Evolutionary conservation across 2,329 filamentous ascomycete species (phyloP).

Genomic region (Cyphellophora europaea): DNA sequence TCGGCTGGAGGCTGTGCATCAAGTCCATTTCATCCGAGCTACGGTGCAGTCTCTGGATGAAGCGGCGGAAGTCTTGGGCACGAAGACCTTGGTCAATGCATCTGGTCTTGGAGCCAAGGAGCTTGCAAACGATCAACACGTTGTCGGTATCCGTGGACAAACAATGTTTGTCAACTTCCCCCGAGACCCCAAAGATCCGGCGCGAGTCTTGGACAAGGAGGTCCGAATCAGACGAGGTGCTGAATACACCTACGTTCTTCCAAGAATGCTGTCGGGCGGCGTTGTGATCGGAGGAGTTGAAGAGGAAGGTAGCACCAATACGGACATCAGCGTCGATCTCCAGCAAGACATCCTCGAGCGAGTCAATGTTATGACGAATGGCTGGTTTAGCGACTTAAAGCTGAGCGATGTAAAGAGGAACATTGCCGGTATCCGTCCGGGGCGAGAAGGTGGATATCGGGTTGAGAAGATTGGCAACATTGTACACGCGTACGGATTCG

Average conservation of each 20-base stretch:
- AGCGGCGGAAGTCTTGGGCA: not conserved
- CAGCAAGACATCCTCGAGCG: conserved; percentile 12
- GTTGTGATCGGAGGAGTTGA: conserved; percentile 28
- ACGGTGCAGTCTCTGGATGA: conserved; percentile 3
- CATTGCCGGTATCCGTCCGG: conserved; percentile 28
- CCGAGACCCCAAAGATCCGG: conserved; percentile 5
- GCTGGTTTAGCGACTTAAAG: conserved; percentile 3
- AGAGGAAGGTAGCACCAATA: conserved; percentile 21
- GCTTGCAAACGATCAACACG: conserved; percentile 22
- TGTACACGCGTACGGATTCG: conserved; percentile 29
- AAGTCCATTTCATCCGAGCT: conserved; percentile 3
- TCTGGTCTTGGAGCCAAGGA: conserved; percentile 14
- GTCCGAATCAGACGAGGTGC: conserved; percentile 16
- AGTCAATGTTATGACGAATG: conserved; percentile 4
- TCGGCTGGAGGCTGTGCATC: conserved; percentile 14
- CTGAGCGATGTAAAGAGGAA: conserved; percentile 16
- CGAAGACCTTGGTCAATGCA: conserved; percentile 12
- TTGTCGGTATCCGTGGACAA: conserved; percentile 22
- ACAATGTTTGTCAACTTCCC: conserved; percentile 17
- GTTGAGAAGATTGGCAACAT: conserved; percentile 19
- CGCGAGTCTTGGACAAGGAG: conserved; percentile 2
- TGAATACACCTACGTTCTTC: conserved; percentile 31
- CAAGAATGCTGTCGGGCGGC: conserved; percentile 24
- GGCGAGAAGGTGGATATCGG: conserved; percentile 25
- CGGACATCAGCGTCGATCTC: conserved; percentile 4